Evolutionary conservation across 208 protist genomes (phyloP).

Genomic region (Wallacemonas collosoma): DNA sequence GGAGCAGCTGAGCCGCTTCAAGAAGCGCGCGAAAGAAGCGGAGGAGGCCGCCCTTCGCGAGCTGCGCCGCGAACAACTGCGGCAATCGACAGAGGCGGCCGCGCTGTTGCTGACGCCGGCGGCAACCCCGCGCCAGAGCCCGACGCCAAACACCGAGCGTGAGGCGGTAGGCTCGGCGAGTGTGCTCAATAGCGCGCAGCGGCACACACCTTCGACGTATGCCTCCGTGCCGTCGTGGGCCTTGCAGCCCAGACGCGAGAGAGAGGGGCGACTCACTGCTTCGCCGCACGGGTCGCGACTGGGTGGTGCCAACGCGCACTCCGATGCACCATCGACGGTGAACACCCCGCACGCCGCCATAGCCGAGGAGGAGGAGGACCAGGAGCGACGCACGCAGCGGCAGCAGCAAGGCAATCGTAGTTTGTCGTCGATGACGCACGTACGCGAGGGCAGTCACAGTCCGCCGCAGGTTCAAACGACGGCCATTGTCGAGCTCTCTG

Average conservation of each 20-base stretch:
- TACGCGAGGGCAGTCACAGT: constrained; percentile 20
- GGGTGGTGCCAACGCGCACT: constrained; percentile 6
- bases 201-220: constrained; percentile 3
- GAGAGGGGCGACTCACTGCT: too few relatives aligned
- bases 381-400: neutral
- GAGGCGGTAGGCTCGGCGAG: neutral
- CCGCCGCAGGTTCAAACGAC: constrained; percentile 36
- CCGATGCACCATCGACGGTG: neutral
- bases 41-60: constrained; percentile 74
- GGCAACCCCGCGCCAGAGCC: neutral
- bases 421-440: neutral
- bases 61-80: constrained; percentile 80
- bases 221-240: constrained; percentile 10
- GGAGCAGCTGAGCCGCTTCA: constrained; percentile 69
- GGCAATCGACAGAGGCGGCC: constrained; percentile 27
- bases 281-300: constrained; percentile 10
- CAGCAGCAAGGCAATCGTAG: neutral
- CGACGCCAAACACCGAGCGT: neutral
- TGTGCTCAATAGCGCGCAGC: constrained; percentile 8
- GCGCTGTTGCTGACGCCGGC: constrained; percentile 13
- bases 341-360: neutral
- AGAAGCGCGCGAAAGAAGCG: constrained; percentile 77
- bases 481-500: constrained; percentile 16
- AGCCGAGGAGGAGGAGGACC: neutral
- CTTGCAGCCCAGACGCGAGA: neutral